Conservation (phyloP, 1,284 basidiomycete genomes). For the Cystobasidiaceae sp. region DNA sequence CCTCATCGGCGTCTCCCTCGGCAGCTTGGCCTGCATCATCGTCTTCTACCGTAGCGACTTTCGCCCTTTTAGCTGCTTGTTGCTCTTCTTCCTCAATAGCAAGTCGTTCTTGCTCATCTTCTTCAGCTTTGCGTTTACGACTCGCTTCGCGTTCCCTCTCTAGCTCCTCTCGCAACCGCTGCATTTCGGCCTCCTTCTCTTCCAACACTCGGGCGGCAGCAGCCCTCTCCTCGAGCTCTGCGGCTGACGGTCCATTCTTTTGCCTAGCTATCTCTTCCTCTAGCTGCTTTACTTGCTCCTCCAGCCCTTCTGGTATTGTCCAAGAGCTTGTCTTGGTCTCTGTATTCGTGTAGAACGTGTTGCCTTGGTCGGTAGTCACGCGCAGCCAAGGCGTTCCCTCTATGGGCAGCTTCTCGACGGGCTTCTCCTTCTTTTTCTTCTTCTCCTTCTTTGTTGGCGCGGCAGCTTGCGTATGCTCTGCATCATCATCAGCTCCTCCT, state of each 20-base stretch:
- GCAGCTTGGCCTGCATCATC: no score
- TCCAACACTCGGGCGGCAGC: conserved; percentile 16
- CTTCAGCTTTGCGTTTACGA: conserved; percentile 48
- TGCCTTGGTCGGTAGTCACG: conserved; percentile 81
- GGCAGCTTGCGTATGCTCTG: neutral
- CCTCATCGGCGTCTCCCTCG: conserved; percentile 33
- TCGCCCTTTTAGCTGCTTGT: conserved; percentile 53
- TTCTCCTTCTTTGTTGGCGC: conserved; percentile 35
- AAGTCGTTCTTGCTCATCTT: conserved; percentile 44
- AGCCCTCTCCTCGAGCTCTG: conserved; percentile 32
- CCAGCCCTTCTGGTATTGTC: conserved; percentile 83
- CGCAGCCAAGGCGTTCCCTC: conserved; percentile 83
- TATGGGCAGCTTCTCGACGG: conserved; percentile 72
- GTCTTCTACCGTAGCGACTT: conserved; percentile 52
- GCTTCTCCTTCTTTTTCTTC: conserved; percentile 79
- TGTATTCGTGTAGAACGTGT: conserved; percentile 86
- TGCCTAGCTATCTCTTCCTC: conserved; percentile 54
- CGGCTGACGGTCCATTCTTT: conserved; percentile 43
- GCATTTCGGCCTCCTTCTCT: conserved; percentile 50
- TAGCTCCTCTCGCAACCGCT: conserved; percentile 42
- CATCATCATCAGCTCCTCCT: conserved; percentile 30
- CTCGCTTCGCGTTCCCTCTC: conserved; percentile 45
- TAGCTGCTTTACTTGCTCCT: conserved; percentile 55
- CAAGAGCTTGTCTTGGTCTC: conserved; percentile 78
- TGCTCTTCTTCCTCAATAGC: conserved; percentile 55